A percentile compares a stretch with the other conserved stretches of the same genome.
Conservation (phyloP, 1,284 basidiomycete species). For the Porogramme epimiltina region DNA sequence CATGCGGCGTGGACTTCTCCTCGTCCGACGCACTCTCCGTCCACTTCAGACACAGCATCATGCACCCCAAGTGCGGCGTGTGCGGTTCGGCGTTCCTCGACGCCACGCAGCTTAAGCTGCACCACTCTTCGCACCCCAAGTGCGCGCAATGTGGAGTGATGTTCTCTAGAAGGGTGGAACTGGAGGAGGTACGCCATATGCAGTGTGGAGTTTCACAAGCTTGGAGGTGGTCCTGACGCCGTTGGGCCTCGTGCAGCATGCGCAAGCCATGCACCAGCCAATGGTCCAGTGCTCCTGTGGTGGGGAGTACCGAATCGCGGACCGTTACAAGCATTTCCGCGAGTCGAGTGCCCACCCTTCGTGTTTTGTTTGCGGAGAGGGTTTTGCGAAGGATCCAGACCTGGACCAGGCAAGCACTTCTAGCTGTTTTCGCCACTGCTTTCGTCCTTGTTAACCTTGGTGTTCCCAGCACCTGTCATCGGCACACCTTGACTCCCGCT, state of each 20-base stretch:
- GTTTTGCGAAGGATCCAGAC: conserved; percentile 12
- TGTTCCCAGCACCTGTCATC: conserved; percentile 17
- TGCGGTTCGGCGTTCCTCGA: conserved; percentile 17
- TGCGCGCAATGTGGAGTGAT: conserved; percentile 11
- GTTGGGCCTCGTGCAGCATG: conserved; percentile 6
- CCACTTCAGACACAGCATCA: conserved; percentile 9
- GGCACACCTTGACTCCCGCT: conserved; percentile 14
- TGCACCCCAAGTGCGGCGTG: conserved; percentile 16
- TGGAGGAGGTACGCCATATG: conserved; percentile 14
- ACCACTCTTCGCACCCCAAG: conserved; percentile 14
- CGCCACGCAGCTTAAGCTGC: conserved; percentile 10
- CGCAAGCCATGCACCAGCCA: conserved; percentile 3
- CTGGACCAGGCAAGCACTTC: conserved; percentile 9
- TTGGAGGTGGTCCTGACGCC: not conserved
- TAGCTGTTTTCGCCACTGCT: not conserved
- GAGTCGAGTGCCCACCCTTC: conserved; percentile 17
- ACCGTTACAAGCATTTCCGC: conserved; percentile 16
- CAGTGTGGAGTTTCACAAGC: not conserved
- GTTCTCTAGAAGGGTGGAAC: conserved; percentile 5
- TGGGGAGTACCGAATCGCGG: not conserved
- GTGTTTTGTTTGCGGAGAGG: conserved; percentile 19
- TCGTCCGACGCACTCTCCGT: conserved; percentile 13
- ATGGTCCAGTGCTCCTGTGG: conserved; percentile 1
- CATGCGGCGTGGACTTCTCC: conserved; percentile 18
- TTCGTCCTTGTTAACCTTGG: not conserved